A percentile compares a stretch with the other conserved stretches of the same genome.
Evolutionary conservation across 1,139 yeast genomes (phyloP).

Genomic region (Eremothecium gossypii): DNA sequence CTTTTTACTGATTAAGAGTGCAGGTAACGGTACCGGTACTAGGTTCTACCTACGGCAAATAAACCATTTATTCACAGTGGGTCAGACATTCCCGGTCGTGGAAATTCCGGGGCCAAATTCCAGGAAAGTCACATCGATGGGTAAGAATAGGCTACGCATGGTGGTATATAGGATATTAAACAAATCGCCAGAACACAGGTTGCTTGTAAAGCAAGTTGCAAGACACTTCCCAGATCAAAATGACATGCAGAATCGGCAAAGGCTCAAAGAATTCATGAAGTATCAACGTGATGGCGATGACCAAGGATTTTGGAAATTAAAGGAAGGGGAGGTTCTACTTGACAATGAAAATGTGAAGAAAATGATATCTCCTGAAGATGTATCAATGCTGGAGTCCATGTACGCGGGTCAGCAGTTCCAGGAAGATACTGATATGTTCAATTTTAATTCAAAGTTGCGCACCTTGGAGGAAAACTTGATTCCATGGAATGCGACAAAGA

Average conservation of each 20-base stretch:
- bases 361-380: conserved; percentile 92
- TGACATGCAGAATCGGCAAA: conserved; percentile 94
- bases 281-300: conserved; percentile 92
- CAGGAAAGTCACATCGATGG: conserved; percentile 87
- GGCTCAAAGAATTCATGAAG: conserved; percentile 96
- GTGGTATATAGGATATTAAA: conserved; percentile 84
- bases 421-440: conserved; percentile 60
- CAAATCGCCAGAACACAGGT: conserved; percentile 61
- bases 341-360: conserved; percentile 68
- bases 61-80: conserved; percentile 73
- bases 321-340: conserved; percentile 63
- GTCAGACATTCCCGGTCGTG: conserved; percentile 87
- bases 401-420: conserved; percentile 81
- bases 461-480: conserved; percentile 78
- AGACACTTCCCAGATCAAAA: conserved; percentile 94
- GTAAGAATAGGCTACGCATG: conserved; percentile 87
- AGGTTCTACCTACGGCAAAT: conserved; percentile 51
- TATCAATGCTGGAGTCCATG: conserved; percentile 81
- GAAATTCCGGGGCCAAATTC: conserved; percentile 98
- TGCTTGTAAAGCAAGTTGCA: conserved; percentile 81
- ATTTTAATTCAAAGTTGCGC: conserved; percentile 35
- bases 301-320: conserved; percentile 92
- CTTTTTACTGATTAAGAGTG: conserved; percentile 68
- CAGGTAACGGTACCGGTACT: conserved; percentile 66
- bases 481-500: conserved; percentile 88